phyloP scores from a whole-genome alignment of 2,329 filamentous ascomycete genomes.

The Apiospora koreana region DNA sequence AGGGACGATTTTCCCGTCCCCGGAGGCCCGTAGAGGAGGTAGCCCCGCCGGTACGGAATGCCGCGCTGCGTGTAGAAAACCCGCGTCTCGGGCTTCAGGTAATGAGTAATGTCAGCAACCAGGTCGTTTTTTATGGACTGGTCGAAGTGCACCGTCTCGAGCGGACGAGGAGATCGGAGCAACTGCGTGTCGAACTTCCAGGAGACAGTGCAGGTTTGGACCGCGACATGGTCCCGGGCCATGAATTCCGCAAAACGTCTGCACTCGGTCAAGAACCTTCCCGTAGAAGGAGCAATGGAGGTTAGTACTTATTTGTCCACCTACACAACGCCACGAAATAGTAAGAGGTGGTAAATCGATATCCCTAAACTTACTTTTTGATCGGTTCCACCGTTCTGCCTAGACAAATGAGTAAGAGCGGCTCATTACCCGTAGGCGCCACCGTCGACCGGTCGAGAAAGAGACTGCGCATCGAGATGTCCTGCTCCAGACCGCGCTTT shows the following conservation, averaged over 20 bases:
- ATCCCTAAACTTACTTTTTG: neutral
- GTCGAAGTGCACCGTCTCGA: neutral
- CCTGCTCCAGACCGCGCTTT: neutral
- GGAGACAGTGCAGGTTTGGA: neutral
- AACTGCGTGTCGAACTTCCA: neutral
- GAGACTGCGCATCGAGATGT: neutral
- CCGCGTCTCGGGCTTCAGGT: neutral
- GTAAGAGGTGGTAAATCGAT: neutral
- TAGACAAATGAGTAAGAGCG: neutral
- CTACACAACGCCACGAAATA: neutral
- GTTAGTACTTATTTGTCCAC: neutral
- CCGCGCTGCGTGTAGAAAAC: conserved; percentile 21
- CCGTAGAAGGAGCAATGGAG: neutral
- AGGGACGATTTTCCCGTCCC: conserved; percentile 5
- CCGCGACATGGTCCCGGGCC: neutral
- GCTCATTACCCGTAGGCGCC: neutral
- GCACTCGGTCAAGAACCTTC: neutral
- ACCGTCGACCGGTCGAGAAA: neutral
- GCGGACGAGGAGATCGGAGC: neutral
- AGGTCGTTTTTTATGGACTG: neutral
- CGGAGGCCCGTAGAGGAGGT: conserved; percentile 9
- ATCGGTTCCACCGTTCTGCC: neutral
- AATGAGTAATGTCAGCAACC: neutral
- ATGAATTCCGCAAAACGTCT: neutral
- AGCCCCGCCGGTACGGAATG: conserved; percentile 3